Base-by-base conservation (phyloP, 352 stramenopile genomes). In the Phytophthora pistaciae region DNA sequence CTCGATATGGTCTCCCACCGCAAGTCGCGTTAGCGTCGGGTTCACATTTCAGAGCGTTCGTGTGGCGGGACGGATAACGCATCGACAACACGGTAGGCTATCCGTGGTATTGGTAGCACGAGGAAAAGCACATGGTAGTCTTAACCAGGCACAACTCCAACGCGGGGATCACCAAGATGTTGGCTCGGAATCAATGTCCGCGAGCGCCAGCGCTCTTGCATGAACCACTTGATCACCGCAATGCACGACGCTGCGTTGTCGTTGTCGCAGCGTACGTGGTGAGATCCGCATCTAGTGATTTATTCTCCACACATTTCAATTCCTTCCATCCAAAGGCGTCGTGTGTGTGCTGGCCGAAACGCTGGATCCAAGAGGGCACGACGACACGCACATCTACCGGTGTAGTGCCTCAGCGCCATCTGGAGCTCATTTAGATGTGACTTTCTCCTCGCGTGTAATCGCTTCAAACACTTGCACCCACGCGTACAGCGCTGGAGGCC, bases 11-110 rank as follows among this genome's bases (percentile, higher is more conserved):
- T 27, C 42, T 38, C 11, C 40, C 65, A 67, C 61, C 56, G 54
- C 56, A 68, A 66, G 27, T 11, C 36, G 53, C 60, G 27, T 67
- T 75, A 76, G 64, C 42, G 36, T 20, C 60, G 64, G 69, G 64
- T 72, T 63, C 52, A 72, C 42, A 54, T 65, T 72, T 61, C 57
- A 69, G 69, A 74, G 31, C 56, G 68, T 71, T 69, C 42, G 18
- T 58, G 42, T 48, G 44, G 42, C 16, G 14, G 50, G 10, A 7
- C n/a, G n/a, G 52, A 61, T 49, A 49, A 59, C 29, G 46, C 10
- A 49, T 49, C 42, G 42, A 13, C 42, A 44, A 18, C 36, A 44
- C 27, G 4, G 27, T 31, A 31, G 27, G 27, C 27, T 31, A 31
- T 31, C 27, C 27, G 27, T 29, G 27, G 27, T 42, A 42, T 14